These are phyloP conservation scores for Ceratorhiza oryzae-sativae DNA, from an alignment of 1,284 basidiomycete species.

Conservation along the genomic window DNA sequence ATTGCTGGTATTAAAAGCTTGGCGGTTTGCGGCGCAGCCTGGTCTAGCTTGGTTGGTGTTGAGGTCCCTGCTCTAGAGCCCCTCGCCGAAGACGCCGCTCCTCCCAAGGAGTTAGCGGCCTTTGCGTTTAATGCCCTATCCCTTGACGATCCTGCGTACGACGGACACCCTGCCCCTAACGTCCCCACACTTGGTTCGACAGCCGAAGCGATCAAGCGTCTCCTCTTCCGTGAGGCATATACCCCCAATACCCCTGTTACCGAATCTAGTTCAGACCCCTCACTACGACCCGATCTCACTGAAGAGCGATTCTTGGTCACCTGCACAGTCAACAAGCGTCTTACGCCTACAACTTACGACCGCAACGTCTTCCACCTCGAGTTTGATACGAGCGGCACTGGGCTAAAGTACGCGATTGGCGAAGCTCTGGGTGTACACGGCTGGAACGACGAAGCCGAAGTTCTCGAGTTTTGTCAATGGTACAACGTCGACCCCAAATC, in stretches of 20 bases:
- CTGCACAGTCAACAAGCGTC: slow-evolving; percentile 91
- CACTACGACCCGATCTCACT: slow-evolving; percentile 82
- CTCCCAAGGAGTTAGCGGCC: slow-evolving; percentile 61
- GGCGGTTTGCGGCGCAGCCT: slow-evolving; percentile 36
- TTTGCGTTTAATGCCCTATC: slow-evolving; percentile 77
- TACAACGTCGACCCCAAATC: slow-evolving; percentile 86
- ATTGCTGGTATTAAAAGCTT: slow-evolving; percentile 34
- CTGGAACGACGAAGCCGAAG: slow-evolving; percentile 94
- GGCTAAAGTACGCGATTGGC: slow-evolving; percentile 93
- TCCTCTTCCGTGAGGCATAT: slow-evolving; percentile 87
- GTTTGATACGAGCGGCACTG: slow-evolving; percentile 91
- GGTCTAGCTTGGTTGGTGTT: slow-evolving; percentile 40
- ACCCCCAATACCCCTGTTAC: slow-evolving; percentile 57
- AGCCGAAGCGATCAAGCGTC: slow-evolving; percentile 89
- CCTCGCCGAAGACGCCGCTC: slow-evolving; percentile 43
- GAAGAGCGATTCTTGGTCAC: slow-evolving; percentile 95
- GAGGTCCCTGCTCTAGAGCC: slow-evolving; percentile 35
- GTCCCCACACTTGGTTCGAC: slow-evolving; percentile 72
- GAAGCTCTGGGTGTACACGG: slow-evolving; percentile 98
- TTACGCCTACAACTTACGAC: slow-evolving; percentile 95
- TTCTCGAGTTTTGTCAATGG: slow-evolving; percentile 89
- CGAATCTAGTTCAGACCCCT: slow-evolving; percentile 50
- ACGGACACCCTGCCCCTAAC: slow-evolving; percentile 63
- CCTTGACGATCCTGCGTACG: slow-evolving; percentile 57
- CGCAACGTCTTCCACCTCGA: slow-evolving; percentile 99